These are phyloP conservation scores for Saccharomycopsis hybrid DNA, from an alignment of 1,139 yeast genomes.

Conservation along the genomic window DNA sequence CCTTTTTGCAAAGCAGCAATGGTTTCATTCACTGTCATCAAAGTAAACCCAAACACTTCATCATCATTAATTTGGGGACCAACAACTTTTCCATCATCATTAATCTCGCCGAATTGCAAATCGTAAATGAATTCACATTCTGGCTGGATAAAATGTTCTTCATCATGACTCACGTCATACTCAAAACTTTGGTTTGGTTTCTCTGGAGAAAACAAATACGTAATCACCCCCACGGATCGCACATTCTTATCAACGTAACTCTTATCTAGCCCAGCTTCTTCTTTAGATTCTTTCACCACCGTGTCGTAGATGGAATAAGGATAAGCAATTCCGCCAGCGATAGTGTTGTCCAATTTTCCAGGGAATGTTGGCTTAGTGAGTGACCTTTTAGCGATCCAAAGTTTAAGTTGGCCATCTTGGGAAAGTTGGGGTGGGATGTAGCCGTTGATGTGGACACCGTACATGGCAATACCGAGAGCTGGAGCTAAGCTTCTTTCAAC, in stretches of 20 bases:
- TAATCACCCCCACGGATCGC: slow-evolving; percentile 55
- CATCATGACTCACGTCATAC: slow-evolving; percentile 21
- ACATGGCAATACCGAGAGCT: slow-evolving; percentile 76
- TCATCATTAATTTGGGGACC: slow-evolving; percentile 76
- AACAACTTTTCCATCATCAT: slow-evolving; percentile 68
- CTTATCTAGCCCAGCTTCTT: slow-evolving; percentile 77
- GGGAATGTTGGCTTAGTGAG: slow-evolving; percentile 80
- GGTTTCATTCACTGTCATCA: slow-evolving; percentile 58
- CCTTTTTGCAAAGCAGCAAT: slow-evolving; percentile 39
- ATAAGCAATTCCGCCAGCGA: slow-evolving; percentile 90
- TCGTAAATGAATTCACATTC: slow-evolving; percentile 84
- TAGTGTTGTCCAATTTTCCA: slow-evolving; percentile 83
- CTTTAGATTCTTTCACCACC: slow-evolving; percentile 75
- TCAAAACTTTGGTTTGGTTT: slow-evolving; percentile 23
- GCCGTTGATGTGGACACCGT: slow-evolving; percentile 86
- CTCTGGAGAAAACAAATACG: slow-evolving; percentile 49
- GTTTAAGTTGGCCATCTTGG: slow-evolving; percentile 37
- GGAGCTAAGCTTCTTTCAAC: slow-evolving; percentile 81
- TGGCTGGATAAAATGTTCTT: slow-evolving; percentile 65
- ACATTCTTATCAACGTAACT: slow-evolving; percentile 43
- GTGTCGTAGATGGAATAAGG: slow-evolving; percentile 77
- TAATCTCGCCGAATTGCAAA: slow-evolving; percentile 47
- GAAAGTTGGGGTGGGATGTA: slow-evolving; percentile 43
- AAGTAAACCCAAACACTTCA: slow-evolving; percentile 69
- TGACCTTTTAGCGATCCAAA: slow-evolving; percentile 88